Evolutionary conservation across 495 filamentous ascomycete genomes (phyloP).

Genomic region (Xylaria scruposa): DNA sequence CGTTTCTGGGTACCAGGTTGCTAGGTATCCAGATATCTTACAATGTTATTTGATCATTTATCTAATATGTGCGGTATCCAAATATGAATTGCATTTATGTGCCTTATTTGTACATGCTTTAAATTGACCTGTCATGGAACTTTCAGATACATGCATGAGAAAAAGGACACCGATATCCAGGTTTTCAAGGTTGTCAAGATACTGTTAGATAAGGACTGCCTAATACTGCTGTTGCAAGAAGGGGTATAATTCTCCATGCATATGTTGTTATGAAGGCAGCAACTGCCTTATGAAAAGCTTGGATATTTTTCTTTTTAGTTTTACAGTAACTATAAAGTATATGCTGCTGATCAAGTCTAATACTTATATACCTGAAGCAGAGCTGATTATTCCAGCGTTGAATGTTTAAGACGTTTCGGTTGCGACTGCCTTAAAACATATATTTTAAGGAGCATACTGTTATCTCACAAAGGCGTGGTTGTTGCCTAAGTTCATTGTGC

Average conservation of each 20-base stretch:
- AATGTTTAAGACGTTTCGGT: neutral
- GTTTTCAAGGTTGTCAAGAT: neutral
- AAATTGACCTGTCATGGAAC: neutral
- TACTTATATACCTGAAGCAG: neutral
- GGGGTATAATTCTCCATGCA: neutral
- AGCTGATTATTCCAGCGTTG: neutral
- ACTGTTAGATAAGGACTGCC: neutral
- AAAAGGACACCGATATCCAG: neutral
- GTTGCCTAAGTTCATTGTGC: neutral
- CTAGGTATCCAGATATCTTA: neutral
- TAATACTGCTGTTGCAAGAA: neutral
- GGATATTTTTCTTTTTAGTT: neutral
- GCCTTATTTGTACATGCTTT: too few relatives aligned
- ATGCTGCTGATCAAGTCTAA: neutral
- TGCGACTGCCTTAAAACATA: neutral
- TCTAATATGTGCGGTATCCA: neutral
- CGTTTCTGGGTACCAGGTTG: neutral
- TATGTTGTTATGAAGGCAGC: neutral
- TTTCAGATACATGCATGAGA: too few relatives aligned
- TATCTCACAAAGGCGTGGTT: neutral
- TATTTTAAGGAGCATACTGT: neutral
- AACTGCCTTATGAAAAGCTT: neutral
- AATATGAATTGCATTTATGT: too few relatives aligned
- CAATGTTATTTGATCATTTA: neutral
- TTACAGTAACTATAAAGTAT: neutral